Evolutionary conservation across 2,329 filamentous ascomycete species (phyloP), one percentile per base, ranked within the genome.

Genomic region (Aspergillus sp.): DNA sequence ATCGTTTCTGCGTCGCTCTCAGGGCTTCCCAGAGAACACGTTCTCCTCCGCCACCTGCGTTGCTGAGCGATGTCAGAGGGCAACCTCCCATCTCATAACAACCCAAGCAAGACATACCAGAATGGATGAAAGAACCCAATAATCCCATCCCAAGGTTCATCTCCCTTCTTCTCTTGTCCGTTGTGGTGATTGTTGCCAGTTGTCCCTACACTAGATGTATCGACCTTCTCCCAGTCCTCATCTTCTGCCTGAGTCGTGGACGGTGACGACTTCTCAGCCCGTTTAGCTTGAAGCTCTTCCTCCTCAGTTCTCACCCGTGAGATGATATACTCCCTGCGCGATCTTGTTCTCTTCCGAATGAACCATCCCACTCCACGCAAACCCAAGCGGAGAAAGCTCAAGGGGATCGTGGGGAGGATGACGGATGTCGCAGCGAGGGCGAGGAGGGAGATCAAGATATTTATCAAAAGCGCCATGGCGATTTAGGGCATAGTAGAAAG

Each of bases 61-160:
- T 97, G 70, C 88, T 93, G 51, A 33, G 32, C 44, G 15, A 48
- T 35, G 7, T 30, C 25, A 30, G 25, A 30, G 25, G 25, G 9
- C 10, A 30, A 12, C 25, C 9, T 12, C 25, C 53, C 20, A 22
- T 23, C 17, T 39, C 15, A 39, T 39, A 15, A 30, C 20, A 12
- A n/a, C n/a, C n/a, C 6, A 25, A 30, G 4, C 6, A 43, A n/a
- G 12, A 4, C 78, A 54, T 74, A 91, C 88, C 93, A 97, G 68
- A 96, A 98, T 1, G 93, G 93, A 68, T 98, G 93, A 65, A 98
- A 95, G 77, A 98, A 97, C 42, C 89, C 93, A 53, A 97, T 82
- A 46, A 96, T 83, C 27, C 90, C 90, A 52, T 84, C 77, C 87
- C 88, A 96, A 41, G 85, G 77, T 55, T 78, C 74, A 49, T 78